A percentile compares a stretch with the other conserved stretches of the same genome.
Conservation (phyloP, 768 basidiomycete species). For the Cytidiella melzeri region DNA sequence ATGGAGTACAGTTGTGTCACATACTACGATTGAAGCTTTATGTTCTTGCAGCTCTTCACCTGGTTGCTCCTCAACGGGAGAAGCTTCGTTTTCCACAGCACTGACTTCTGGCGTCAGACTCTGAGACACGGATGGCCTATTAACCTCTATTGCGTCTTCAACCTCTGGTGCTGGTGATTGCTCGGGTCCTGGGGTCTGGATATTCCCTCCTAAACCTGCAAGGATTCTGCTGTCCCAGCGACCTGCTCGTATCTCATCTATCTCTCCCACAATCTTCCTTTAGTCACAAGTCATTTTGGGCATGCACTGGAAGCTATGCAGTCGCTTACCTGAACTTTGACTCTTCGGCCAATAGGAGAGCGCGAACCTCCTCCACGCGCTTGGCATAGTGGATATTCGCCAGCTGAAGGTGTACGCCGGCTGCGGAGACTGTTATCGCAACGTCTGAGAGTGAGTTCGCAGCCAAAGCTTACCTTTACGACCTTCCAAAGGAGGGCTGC, state of each 20-base stretch:
- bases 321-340: slow-evolving; percentile 62
- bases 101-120: too few species aligned
- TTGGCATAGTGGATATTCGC: slow-evolving; percentile 70
- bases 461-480: neutral
- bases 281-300: neutral
- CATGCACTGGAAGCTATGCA: neutral
- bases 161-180: slow-evolving; percentile 1
- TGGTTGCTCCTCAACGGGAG: too few species aligned
- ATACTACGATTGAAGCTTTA: too few species aligned
- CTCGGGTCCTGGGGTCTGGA: too few species aligned
- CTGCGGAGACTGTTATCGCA: neutral
- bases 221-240: slow-evolving; percentile 52
- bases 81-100: too few species aligned
- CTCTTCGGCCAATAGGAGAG: slow-evolving; percentile 71
- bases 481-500: neutral
- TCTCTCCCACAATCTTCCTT: slow-evolving; percentile 66
- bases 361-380: slow-evolving; percentile 65
- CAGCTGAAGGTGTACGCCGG: slow-evolving; percentile 31
- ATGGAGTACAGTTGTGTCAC: too few species aligned
- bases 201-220: too few species aligned
- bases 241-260: slow-evolving; percentile 69
- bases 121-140: too few species aligned
- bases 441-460: neutral
- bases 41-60: too few species aligned
- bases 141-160: neutral